These are phyloP conservation scores for Calocera viscosa DNA, from an alignment of 768 basidiomycete genomes.

Conservation along the genomic window DNA sequence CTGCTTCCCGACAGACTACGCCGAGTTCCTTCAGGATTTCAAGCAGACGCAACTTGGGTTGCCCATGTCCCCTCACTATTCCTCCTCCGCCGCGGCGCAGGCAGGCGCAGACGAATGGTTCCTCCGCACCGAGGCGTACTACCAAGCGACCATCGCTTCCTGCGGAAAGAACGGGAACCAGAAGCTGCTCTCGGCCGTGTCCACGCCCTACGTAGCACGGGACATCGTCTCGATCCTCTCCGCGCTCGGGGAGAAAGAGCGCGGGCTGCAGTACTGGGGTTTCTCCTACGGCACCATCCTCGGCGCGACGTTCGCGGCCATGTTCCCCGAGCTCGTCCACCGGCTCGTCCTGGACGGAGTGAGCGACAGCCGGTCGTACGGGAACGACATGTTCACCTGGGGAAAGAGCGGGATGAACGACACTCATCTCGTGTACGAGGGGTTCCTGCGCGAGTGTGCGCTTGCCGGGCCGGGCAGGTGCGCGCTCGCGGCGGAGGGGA, in stretches of 20 bases:
- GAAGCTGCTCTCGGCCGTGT: not conserved
- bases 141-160: not conserved
- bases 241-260: conserved; percentile 3
- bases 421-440: not conserved
- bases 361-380: not conserved
- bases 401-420: not conserved
- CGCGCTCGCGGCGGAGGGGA: not conserved
- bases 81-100: not conserved
- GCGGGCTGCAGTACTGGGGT: conserved; percentile 19
- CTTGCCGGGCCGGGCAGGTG: conserved; percentile 14
- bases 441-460: conserved; percentile 16
- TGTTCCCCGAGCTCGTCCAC: conserved; percentile 20
- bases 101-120: not conserved
- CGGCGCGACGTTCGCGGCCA: conserved; percentile 18
- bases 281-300: conserved; percentile 21
- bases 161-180: not conserved
- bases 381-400: not conserved
- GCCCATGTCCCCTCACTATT: not conserved
- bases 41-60: not conserved
- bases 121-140: not conserved
- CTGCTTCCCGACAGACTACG: not conserved
- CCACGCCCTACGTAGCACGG: not conserved
- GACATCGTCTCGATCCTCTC: conserved; percentile 9
- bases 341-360: conserved; percentile 17
- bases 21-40: not conserved